Percentiles rank a stretch among this genome's conserved stretches.
These are phyloP conservation scores for Xylaria grammica DNA, from an alignment of 495 filamentous ascomycete species.

Conservation along the genomic window DNA sequence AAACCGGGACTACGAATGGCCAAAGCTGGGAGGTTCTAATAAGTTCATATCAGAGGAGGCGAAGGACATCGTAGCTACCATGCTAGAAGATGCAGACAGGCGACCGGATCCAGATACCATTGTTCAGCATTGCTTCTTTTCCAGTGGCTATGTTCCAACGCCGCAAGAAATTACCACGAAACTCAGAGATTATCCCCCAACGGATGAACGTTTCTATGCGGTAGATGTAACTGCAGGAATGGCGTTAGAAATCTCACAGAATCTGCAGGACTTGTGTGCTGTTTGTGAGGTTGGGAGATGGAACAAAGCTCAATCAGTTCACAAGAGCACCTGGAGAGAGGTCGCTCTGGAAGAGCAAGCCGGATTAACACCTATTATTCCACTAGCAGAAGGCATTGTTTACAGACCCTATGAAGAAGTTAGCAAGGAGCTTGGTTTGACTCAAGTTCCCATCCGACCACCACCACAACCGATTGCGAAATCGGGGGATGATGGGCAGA, in stretches of 20 bases:
- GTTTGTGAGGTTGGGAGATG: conserved; percentile 58
- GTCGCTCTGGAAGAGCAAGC: conserved; percentile 72
- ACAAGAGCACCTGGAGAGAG: conserved; percentile 70
- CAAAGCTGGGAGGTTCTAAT: conserved; percentile 55
- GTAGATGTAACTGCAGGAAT: conserved; percentile 30
- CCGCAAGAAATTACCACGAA: conserved; percentile 55
- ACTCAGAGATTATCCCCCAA: conserved; percentile 55
- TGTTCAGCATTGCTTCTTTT: conserved; percentile 83
- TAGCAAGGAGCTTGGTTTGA: conserved; percentile 36
- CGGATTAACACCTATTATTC: conserved; percentile 70
- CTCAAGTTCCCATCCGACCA: conserved; percentile 31
- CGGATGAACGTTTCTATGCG: conserved; percentile 49
- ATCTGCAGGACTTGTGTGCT: conserved; percentile 47
- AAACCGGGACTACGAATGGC: conserved; percentile 78
- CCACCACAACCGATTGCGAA: conserved; percentile 25
- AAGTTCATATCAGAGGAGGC: conserved; percentile 64
- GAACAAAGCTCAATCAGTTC: conserved; percentile 41
- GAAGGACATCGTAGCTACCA: conserved; percentile 77
- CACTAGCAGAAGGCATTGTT: conserved; percentile 69
- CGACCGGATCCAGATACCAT: conserved; percentile 81
- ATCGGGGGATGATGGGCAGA: conserved; percentile 41
- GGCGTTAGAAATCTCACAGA: conserved; percentile 39
- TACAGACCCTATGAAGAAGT: conserved; percentile 62
- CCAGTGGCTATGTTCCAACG: conserved; percentile 62
- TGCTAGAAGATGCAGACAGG: conserved; percentile 74